phyloP scores from a whole-genome alignment of 78 protist genomes.

The Creolimax fragrantissima region DNA sequence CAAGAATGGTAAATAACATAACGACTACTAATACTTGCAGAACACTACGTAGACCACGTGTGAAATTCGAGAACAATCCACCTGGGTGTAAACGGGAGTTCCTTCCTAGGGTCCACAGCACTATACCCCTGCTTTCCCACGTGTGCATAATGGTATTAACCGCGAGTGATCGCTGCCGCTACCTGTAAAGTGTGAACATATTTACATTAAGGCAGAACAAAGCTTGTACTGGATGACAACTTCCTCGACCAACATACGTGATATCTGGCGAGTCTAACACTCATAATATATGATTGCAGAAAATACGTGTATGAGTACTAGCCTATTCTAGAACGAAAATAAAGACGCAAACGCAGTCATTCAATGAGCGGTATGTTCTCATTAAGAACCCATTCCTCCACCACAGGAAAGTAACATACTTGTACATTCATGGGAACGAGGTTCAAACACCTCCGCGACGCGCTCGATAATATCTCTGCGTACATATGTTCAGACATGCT shows the following conservation, averaged over 20 bases:
- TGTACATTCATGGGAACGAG: background rate
- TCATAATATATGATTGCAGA: background rate
- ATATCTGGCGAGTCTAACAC: background rate
- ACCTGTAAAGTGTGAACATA: background rate
- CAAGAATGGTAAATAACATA: no score
- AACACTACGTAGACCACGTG: no score
- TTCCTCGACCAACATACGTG: background rate
- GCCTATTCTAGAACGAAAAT: background rate
- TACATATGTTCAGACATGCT: background rate
- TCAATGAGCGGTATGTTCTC: no score
- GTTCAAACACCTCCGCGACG: background rate
- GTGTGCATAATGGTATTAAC: no score
- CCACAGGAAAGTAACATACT: no score
- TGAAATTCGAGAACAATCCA: no score
- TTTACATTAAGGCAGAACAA: background rate
- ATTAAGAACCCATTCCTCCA: no score
- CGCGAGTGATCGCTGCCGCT: background rate
- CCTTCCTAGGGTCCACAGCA: no score
- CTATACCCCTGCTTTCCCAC: no score
- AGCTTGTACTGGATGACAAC: background rate
- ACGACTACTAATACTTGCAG: no score
- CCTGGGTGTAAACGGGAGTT: no score
- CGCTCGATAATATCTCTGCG: background rate
- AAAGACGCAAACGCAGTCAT: background rate
- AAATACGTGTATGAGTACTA: background rate